phyloP scores from a whole-genome alignment of 78 protist genomes.

The Cavenderia fasciculata region DNA sequence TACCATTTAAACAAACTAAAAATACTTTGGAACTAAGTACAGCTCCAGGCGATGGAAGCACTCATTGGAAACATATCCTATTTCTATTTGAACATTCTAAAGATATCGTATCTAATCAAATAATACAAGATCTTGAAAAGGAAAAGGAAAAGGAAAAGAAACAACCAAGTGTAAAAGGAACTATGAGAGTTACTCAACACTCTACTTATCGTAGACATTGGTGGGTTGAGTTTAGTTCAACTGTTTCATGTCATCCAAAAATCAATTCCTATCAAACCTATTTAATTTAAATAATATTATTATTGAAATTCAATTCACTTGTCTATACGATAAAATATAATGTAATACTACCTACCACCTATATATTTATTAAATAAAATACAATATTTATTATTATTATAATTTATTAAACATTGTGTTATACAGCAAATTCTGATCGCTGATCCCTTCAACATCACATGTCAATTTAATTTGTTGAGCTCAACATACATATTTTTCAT shows the following conservation, averaged over 20 bases:
- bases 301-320: too few species aligned
- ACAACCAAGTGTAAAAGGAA: background rate
- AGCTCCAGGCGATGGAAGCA: conserved; percentile 29
- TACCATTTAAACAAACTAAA: background rate
- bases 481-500: too few species aligned
- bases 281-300: conserved; percentile 6
- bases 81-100: conserved; percentile 9
- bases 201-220: conserved; percentile 42
- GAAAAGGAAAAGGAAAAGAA: background rate
- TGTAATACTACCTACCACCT: too few species aligned
- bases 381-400: too few species aligned
- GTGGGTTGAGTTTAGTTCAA: conserved; percentile 25
- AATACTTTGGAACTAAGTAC: conserved; percentile 37
- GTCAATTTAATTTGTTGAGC: too few species aligned
- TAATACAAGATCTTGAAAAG: background rate
- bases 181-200: conserved; percentile 30
- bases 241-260: background rate
- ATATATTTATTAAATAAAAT: too few species aligned
- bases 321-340: too few species aligned
- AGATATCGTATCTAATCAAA: background rate
- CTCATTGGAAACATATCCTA: conserved; percentile 53
- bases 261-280: conserved; percentile 18
- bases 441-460: too few species aligned
- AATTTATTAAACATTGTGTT: too few species aligned
- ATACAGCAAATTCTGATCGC: too few species aligned